These are phyloP conservation scores for Pelagophyceae sp. DNA, from an alignment of 352 stramenopile species.

Conservation along the genomic window DNA sequence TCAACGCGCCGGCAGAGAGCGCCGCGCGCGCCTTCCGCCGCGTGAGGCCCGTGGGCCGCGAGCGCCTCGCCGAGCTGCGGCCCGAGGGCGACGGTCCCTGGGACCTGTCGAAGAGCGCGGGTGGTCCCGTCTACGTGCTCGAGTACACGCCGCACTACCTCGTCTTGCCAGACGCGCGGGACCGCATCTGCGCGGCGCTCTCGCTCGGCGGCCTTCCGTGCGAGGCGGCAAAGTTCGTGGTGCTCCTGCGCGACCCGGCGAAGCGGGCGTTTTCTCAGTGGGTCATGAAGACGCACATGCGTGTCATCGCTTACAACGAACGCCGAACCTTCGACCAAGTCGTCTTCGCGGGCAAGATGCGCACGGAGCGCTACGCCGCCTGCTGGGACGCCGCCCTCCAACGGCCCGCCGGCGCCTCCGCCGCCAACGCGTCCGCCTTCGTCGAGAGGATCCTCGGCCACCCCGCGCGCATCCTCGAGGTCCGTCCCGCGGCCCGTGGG, in stretches of 20 bases:
- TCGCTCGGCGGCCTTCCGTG: neutral
- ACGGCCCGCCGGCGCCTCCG: neutral
- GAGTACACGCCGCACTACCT: conserved; percentile 20
- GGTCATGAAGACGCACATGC: conserved; percentile 20
- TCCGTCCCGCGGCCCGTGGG: neutral
- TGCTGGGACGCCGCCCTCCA: conserved; percentile 7
- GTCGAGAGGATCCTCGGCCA: neutral
- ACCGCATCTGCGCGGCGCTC: neutral
- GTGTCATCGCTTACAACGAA: conserved; percentile 1
- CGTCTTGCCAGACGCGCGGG: neutral
- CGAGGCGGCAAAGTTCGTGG: neutral
- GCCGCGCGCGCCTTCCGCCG: neutral
- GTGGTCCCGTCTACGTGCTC: neutral
- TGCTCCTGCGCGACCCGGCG: conserved; percentile 9
- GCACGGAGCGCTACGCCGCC: neutral
- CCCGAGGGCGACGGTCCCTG: neutral
- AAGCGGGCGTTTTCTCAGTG: conserved; percentile 12
- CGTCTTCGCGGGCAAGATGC: neutral
- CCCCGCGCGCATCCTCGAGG: neutral
- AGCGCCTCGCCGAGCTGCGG: neutral
- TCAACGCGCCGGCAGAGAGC: neutral
- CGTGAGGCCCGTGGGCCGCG: neutral
- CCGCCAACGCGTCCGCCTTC: neutral
- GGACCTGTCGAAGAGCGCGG: neutral
- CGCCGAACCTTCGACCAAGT: neutral